Conservation (phyloP, 2,329 filamentous ascomycete genomes). For the Taxawa tesnikishii region DNA sequence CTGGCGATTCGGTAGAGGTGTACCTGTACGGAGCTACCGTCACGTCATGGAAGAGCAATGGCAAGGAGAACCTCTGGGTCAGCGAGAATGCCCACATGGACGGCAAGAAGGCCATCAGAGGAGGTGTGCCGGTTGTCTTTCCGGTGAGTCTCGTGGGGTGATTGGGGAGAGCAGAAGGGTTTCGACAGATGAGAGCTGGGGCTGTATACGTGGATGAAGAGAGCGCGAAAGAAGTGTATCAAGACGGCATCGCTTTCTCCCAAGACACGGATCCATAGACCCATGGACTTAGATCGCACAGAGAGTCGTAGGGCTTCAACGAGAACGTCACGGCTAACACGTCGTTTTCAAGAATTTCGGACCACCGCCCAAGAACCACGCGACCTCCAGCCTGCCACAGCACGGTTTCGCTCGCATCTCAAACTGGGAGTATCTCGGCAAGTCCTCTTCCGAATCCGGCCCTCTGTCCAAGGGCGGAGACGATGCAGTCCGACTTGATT, state of each 20-base stretch:
- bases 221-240: too few relatives aligned
- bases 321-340: not conserved
- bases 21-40: conserved; percentile 89
- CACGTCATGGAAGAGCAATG: conserved; percentile 78
- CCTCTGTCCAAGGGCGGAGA: conserved; percentile 35
- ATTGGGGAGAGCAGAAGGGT: too few relatives aligned
- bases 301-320: not conserved
- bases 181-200: too few relatives aligned
- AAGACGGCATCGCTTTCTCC: too few relatives aligned
- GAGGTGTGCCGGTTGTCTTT: conserved; percentile 86
- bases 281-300: not conserved
- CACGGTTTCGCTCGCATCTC: conserved; percentile 90
- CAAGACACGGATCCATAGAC: too few relatives aligned
- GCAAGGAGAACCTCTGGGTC: conserved; percentile 73
- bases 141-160: conserved; percentile 65
- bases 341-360: conserved; percentile 64
- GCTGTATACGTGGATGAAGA: too few relatives aligned
- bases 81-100: conserved; percentile 70
- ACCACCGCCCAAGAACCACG: conserved; percentile 59
- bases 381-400: conserved; percentile 72
- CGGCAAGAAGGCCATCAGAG: conserved; percentile 78
- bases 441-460: conserved; percentile 55
- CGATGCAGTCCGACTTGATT: conserved; percentile 82
- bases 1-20: conserved; percentile 75
- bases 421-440: conserved; percentile 88